Percentiles rank a stretch among this genome's conserved stretches.
Evolutionary conservation across 768 basidiomycete genomes (phyloP).

Genomic region (Omphalotus guepiniiformis): DNA sequence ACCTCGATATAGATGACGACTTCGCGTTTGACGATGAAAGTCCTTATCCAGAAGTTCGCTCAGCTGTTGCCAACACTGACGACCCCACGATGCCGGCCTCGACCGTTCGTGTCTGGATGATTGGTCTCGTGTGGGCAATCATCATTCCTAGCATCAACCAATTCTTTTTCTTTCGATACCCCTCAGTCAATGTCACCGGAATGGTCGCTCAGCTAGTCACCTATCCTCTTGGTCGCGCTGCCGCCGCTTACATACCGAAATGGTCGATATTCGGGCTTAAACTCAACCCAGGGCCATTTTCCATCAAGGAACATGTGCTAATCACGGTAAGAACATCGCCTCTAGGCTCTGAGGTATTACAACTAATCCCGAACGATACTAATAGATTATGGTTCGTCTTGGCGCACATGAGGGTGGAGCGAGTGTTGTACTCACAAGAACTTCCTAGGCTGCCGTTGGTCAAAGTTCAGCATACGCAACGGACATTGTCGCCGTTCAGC

Average conservation of each 20-base stretch:
- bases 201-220: constrained; percentile 70
- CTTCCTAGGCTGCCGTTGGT: constrained; percentile 6
- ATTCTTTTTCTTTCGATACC: constrained; percentile 73
- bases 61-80: constrained; percentile 71
- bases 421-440: background rate
- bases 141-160: constrained; percentile 73
- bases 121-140: constrained; percentile 54
- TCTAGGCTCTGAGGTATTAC: background rate
- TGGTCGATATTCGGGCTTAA: constrained; percentile 53
- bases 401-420: background rate
- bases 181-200: constrained; percentile 56
- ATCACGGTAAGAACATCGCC: background rate
- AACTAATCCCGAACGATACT: background rate
- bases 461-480: constrained; percentile 49
- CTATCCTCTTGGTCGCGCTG: constrained; percentile 64
- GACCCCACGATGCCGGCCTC: constrained; percentile 60
- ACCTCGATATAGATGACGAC: constrained; percentile 14
- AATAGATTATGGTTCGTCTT: constrained; percentile 11
- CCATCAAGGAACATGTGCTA: constrained; percentile 60
- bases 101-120: constrained; percentile 55
- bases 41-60: constrained; percentile 80
- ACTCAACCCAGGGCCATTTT: constrained; percentile 72
- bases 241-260: constrained; percentile 57
- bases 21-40: constrained; percentile 54
- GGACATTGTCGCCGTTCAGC: constrained; percentile 71